phyloP scores from a whole-genome alignment of 1,284 basidiomycete species.

The Cutaneotrichosporon dermatis region DNA sequence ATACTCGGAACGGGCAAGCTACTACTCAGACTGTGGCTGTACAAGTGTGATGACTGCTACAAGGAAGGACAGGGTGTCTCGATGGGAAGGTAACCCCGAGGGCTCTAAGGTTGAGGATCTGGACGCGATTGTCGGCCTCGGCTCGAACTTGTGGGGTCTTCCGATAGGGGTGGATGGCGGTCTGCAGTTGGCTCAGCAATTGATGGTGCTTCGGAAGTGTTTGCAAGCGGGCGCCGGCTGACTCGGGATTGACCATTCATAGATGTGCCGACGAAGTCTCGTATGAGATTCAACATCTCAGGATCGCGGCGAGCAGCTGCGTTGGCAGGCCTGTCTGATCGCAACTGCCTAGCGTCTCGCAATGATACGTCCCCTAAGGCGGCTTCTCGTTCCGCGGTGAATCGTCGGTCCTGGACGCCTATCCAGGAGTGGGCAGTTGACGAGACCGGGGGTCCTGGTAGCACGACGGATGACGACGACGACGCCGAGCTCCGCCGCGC shows the following conservation, averaged over 20 bases:
- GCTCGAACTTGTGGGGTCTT: background rate
- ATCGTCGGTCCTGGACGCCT: background rate
- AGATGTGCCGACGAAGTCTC: background rate
- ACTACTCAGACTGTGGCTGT: too few species aligned
- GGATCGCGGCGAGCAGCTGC: background rate
- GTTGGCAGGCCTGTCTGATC: too few species aligned
- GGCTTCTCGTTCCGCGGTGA: background rate
- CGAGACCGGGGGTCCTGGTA: background rate
- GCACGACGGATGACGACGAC: conserved; percentile 3
- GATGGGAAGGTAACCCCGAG: too few species aligned
- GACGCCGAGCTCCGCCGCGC: conserved; percentile 2
- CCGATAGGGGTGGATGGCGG: too few species aligned
- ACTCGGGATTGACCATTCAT: background rate
- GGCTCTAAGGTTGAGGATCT: too few species aligned
- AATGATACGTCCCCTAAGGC: background rate
- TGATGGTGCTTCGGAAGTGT: too few species aligned
- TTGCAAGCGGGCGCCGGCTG: too few species aligned
- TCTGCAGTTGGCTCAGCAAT: too few species aligned
- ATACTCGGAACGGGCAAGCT: too few species aligned
- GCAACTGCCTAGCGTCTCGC: too few species aligned
- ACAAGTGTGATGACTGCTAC: too few species aligned
- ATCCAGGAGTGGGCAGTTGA: background rate
- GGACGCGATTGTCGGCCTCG: background rate
- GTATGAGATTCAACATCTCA: background rate
- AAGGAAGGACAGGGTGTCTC: too few species aligned